Conservation (phyloP, 2,329 filamentous ascomycete genomes). For the Trichoderma cornu-damae region DNA sequence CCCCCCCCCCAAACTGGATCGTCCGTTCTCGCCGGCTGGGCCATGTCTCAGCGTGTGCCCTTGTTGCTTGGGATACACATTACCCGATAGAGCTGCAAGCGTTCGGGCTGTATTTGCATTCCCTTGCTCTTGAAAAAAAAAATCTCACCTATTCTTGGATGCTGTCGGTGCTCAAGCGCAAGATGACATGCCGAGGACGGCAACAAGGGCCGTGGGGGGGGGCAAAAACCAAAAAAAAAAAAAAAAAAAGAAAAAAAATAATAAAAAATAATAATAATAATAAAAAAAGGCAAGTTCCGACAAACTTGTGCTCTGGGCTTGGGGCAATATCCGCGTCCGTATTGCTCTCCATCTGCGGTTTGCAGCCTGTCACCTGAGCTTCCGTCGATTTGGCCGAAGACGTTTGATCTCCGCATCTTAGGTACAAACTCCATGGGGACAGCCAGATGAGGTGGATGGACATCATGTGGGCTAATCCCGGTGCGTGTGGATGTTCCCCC, state of each 20-base stretch:
- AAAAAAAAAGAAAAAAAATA: too few species aligned
- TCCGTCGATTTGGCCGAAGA: slow-evolving; percentile 9
- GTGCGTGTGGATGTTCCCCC: slow-evolving; percentile 13
- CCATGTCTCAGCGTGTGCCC: slow-evolving; percentile 10
- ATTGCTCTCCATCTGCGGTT: neutral
- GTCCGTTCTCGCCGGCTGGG: slow-evolving; percentile 13
- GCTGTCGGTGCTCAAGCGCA: neutral
- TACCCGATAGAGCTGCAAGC: slow-evolving; percentile 8
- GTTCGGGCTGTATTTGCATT: slow-evolving; percentile 9
- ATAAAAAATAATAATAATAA: too few species aligned
- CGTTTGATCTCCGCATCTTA: slow-evolving; percentile 7
- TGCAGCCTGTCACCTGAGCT: neutral
- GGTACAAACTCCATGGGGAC: slow-evolving; percentile 2
- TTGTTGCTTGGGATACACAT: slow-evolving; percentile 17
- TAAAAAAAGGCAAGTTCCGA: neutral
- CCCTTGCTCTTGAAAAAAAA: neutral
- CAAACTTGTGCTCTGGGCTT: neutral
- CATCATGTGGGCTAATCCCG: slow-evolving; percentile 10
- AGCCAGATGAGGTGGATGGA: neutral
- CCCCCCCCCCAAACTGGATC: neutral
- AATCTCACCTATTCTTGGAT: neutral
- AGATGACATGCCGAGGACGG: slow-evolving; percentile 3
- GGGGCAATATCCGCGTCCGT: slow-evolving; percentile 5
- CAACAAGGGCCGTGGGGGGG: neutral
- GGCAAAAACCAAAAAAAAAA: too few species aligned